Base-by-base conservation (phyloP, 768 basidiomycete species). In the Mrakia blollopis region DNA sequence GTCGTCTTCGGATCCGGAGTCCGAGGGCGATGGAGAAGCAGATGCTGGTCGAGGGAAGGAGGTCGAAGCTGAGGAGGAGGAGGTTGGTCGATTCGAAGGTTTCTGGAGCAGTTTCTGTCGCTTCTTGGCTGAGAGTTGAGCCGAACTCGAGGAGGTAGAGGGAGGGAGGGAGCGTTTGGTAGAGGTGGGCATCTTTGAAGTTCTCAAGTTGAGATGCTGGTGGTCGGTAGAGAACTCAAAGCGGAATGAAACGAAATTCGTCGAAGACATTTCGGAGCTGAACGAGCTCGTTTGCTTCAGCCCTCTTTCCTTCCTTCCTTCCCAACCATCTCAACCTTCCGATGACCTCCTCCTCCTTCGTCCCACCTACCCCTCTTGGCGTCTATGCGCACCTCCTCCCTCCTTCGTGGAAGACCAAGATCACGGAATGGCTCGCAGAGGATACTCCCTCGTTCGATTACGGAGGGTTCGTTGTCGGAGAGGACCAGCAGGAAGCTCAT, bases 381-480 rank as follows among this genome's bases (percentile, higher is more conserved):
- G 50, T n/a, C 57, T 65, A 72, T 76, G 84, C 85, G 16, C 85
- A 98, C 82, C 86, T 98, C n/a, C 87, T 98, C 14, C 94, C 96
- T 44, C 92, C 94, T 0, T 92, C 90, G 81, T 98, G 95, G 96
- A 93, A 91, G 83, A 81, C 88, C 0, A 90, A 93, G 79, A 88
- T 98, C 73, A 85, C 87, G 3, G 85, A 82, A 21, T 99, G 96
- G 96, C 88, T 95, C 41, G 88, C 88, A 11, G 96, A 99, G 84
- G 96, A 98, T 82, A 92, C 91, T 0, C 96, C 96, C 0, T 94
- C 93, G 0, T 97, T 98, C 80, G 96, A 99, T 84, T 97, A 93
- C 79, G 95, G 92, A 54, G 96, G 96, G 2, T 96, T 91, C 81
- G 93, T 98, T 68, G 96, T 99, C 13, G 96, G 96, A 21, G 95